Evolutionary conservation across 768 basidiomycete species (phyloP), one percentile per base, ranked within the genome.

Genomic region (Auricularia auricula-judae): DNA sequence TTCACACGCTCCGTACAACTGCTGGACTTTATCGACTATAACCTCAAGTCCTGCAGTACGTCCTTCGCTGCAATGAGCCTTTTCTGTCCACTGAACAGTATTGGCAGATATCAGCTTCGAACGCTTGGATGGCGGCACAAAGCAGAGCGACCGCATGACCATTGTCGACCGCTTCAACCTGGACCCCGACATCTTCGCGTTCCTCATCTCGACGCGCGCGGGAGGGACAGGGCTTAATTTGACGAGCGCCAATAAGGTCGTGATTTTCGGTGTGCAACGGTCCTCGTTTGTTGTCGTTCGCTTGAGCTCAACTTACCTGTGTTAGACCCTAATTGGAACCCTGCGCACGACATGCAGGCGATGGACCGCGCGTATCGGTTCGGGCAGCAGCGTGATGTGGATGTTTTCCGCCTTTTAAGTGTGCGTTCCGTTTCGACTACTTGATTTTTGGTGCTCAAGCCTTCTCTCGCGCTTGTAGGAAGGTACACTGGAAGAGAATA

Each of bases 311-410:
- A 36, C 61, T 11, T 61, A 36, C 68, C 29, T 29, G 29, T 29
- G 29, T 2, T 29, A 90, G 92, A 95, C 76, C 93, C 95, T 3
- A 92, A 93, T 68, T 98, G 95, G 95, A 98, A 98, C 75, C 96
- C 96, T 4, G 92, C 95, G 0, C 91, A 97, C 69, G 96, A 99
- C 72, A 75, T 98, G 7, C 96, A 93, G 72, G 91, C 92, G 2
- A 91, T 91, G 88, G 92, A 93, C 66, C 79, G 87, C 63, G 91
- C 90, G 1, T 93, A 88, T 71, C 84, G 91, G 4, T 89, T 92
- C 66, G 93, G 93, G 14, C 93, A 96, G 74, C 85, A 81, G 1
- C 86, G 92, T 21, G 87, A 94, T 69, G 93, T 96, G 23, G 79
- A 83, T 1, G 92, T 95, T 1, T 92, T 86, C 70, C 83, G 93